phyloP scores from a whole-genome alignment of 2,329 filamentous ascomycete genomes.

The Colletotrichum horii region DNA sequence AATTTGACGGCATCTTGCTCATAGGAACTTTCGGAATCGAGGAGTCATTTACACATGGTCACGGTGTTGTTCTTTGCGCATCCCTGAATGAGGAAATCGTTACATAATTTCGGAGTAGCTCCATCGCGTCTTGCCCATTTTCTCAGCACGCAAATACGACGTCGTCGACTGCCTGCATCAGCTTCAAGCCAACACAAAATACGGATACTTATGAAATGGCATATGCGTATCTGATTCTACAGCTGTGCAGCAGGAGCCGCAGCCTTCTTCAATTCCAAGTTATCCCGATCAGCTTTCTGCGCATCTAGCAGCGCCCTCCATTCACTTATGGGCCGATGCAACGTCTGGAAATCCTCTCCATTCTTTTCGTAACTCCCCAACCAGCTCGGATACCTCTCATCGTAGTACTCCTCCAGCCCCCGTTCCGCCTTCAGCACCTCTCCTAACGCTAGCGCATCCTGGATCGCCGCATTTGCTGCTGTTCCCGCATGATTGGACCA shows the following conservation, averaged over 20 bases:
- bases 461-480: not conserved
- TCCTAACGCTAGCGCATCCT: not conserved
- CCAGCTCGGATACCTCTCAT: not conserved
- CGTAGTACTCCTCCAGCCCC: not conserved
- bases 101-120: fast-evolving
- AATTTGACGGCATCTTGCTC: too few species aligned
- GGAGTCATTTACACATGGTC: not conserved
- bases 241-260: not conserved
- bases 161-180: too few species aligned
- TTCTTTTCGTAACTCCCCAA: not conserved
- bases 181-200: fast-evolving
- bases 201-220: too few species aligned
- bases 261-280: not conserved
- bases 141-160: too few species aligned
- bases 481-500: not conserved
- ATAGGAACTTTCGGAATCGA: too few species aligned
- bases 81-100: fast-evolving
- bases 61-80: fast-evolving
- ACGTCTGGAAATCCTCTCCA: not conserved
- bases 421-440: not conserved
- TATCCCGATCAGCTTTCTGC: not conserved
- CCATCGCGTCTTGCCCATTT: too few species aligned
- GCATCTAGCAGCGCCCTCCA: not conserved
- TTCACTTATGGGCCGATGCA: not conserved
- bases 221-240: not conserved